Base-by-base conservation (phyloP, 176 grass and related monocot species). In the Tillandsia leiboldiana region DNA sequence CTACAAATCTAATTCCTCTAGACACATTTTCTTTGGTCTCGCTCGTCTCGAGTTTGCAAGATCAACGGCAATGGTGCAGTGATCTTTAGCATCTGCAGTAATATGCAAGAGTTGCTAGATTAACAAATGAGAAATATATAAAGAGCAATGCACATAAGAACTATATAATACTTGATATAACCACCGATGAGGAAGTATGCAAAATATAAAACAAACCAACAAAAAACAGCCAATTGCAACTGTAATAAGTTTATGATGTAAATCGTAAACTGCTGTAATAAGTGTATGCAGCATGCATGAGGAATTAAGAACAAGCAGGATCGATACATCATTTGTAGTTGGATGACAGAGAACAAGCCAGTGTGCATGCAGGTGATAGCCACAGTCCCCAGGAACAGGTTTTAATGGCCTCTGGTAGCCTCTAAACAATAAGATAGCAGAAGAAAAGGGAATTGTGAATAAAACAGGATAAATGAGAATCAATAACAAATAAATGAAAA, bases 301-400 rank as follows among this genome's bases (percentile, higher is more conserved):
- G 33, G 33, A 42, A 42, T 42, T 42, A 42, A 42, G 33, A 5
- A 42, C 4, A 42, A 42, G 33, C 4, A 42, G 33, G 33, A 42
- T 10, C 15, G 12, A 49, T 82, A 97, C 93, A 88, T 92, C 76
- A 66, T 85, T 78, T 33, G 71, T 89, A 58, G 59, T 85, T 58
- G 86, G 93, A 64, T 96, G 93, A 73, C 51, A 81, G 74, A 96
- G 81, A 73, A 87, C 76, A 66, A 96, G 75, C 83, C 86, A 80
- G 78, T 96, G 86, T 20, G 88, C 93, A 66, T 96, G 88, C 62
- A 96, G 77, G 67, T 87, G 74, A 74, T 97, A 97, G 52, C 89
- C 93, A 68, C 83, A 90, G 65, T 97, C 93, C 65, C 93, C 93
- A 74, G 89, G 93, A 58, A 97, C 81, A 66, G 93, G 73, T 68